Evolutionary conservation across 352 stramenopile species (phyloP), one percentile per base, ranked within the genome.

Genomic region (Globisporangium uncinulatum): DNA sequence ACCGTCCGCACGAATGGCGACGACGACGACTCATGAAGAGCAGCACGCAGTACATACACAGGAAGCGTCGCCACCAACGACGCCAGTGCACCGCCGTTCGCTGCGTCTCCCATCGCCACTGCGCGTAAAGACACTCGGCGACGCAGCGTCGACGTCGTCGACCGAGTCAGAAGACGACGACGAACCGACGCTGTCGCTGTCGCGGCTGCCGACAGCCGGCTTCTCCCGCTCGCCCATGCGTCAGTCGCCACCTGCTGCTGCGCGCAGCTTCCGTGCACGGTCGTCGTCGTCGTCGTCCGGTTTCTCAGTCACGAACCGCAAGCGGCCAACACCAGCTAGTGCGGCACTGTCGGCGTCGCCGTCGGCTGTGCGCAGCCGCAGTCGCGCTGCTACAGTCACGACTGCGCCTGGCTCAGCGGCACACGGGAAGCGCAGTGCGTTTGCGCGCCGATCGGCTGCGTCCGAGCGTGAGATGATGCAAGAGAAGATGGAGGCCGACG

Each of bases 161-260:
- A 84, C 74, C 29, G 74, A 84, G 54, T 81, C 71, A 6, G 74
- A 84, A 43, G 74, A 84, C 44, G 74, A 81, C 37, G 72, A 85
- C 3, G 51, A 59, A 17, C 51, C 44, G 37, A 56, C 54, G 8
- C 20, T 45, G 19, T 13, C 31, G 44, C 39, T 36, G 24, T 29
- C 24, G 24, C 24, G 24, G 24, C 24, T 29, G 24, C 24, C 24
- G 24, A 29, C 24, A 29, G 24, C 24, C 4, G 24, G 24, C 4
- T 29, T 4, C 7, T 19, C 37, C 15, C 52, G 51, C 15, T 56
- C 47, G 15, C 56, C 37, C 13, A 20, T 24, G 42, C 44, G 15
- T 61, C 34, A 9, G 32, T 50, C 50, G 11, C 1, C 31, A 50
- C 10, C 32, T 6, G 31, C 41, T 7, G 13, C 37, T 8, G 42